phyloP scores from a whole-genome alignment of 257 asterid genomes.

The Jaltomata sinuosa region DNA sequence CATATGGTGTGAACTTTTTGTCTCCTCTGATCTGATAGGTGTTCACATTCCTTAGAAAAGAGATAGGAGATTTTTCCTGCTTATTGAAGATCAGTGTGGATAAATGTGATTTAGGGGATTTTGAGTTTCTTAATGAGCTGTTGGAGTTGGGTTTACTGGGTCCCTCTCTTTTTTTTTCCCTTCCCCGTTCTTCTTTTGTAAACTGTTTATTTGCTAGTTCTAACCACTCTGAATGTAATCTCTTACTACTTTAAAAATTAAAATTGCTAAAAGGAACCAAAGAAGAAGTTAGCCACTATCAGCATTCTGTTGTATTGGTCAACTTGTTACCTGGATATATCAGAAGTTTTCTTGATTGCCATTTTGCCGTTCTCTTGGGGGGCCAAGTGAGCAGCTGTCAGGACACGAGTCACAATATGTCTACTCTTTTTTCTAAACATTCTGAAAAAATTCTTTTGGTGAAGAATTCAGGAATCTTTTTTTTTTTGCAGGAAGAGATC shows the following conservation, averaged over 20 bases:
- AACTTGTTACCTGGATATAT: background rate
- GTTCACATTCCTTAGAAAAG: background rate
- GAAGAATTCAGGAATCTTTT: background rate
- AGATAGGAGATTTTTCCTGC: background rate
- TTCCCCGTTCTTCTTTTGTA: background rate
- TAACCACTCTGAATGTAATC: background rate
- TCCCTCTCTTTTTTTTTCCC: background rate
- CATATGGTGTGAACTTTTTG: background rate
- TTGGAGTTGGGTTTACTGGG: background rate
- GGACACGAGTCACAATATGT: background rate
- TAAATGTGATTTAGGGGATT: background rate
- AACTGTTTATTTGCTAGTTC: background rate
- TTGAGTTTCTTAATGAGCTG: background rate
- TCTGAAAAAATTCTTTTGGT: background rate
- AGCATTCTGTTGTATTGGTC: background rate
- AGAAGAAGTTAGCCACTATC: background rate
- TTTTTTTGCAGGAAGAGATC: slow-evolving; percentile 58
- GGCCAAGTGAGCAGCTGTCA: background rate
- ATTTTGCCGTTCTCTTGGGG: background rate
- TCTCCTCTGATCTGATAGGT: background rate
- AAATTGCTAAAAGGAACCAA: background rate
- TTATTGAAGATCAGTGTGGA: background rate
- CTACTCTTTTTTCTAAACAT: background rate
- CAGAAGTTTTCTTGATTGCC: background rate
- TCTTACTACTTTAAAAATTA: background rate